Evolutionary conservation across 108 stramenopile species (phyloP).

Genomic region (Nannochloropsis oceanica): DNA sequence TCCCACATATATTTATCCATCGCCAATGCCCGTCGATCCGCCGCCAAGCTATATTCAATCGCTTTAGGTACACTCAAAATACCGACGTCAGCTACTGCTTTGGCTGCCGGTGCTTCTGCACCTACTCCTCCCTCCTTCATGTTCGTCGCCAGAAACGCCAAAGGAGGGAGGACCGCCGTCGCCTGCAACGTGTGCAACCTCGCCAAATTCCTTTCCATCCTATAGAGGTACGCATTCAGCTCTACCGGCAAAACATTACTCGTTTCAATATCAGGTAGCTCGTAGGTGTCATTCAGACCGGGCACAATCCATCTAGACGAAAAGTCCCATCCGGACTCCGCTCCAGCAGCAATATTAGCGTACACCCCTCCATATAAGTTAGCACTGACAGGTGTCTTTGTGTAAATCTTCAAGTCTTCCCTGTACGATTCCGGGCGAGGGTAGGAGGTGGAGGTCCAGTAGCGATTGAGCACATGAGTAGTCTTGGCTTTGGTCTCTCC

Average conservation of each 20-base stretch:
- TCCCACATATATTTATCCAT: slow-evolving; percentile 35
- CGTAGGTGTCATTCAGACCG: background rate
- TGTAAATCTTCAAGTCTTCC: background rate
- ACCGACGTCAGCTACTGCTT: background rate
- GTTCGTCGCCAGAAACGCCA: background rate
- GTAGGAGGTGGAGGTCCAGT: background rate
- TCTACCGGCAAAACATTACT: slow-evolving; percentile 32
- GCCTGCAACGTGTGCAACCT: background rate
- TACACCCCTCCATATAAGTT: background rate
- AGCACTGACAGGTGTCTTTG: background rate
- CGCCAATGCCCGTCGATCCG: slow-evolving; percentile 9
- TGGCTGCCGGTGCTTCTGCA: background rate
- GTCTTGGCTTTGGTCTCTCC: background rate
- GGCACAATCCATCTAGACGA: slow-evolving; percentile 38
- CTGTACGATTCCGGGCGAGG: slow-evolving; percentile 29
- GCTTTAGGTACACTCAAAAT: background rate
- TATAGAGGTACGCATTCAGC: slow-evolving; percentile 35
- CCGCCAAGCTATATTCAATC: background rate
- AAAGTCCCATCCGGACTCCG: slow-evolving; percentile 46
- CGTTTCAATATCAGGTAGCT: slow-evolving; percentile 2
- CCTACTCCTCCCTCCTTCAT: background rate
- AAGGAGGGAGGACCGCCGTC: background rate
- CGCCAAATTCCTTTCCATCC: slow-evolving; percentile 2
- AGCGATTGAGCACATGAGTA: slow-evolving; percentile 24
- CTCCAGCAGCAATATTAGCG: slow-evolving; percentile 28